Percentiles rank a stretch among this genome's conserved stretches.
Conservation (phyloP, 73 alveolate species). For the Symbiodinium pilosum region DNA sequence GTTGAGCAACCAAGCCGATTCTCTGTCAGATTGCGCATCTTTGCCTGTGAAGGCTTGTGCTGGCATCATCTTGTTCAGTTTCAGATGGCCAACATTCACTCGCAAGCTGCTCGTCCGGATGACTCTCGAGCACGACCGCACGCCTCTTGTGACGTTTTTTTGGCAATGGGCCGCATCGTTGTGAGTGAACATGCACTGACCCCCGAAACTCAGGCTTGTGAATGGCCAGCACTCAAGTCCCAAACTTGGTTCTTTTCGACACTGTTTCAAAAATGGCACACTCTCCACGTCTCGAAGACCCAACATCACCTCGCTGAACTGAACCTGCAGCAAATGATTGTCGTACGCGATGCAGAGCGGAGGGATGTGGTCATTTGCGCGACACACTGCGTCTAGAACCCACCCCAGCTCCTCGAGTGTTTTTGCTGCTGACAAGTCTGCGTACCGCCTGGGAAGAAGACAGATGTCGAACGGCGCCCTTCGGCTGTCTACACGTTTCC, state of each 20-base stretch:
- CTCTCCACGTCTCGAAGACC: background rate
- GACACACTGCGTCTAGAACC: background rate
- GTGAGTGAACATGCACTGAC: too few species aligned
- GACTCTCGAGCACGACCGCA: background rate
- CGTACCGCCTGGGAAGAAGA: background rate
- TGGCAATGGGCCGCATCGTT: background rate
- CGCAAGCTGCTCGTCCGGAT: background rate
- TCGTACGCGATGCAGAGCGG: slow-evolving; percentile 7
- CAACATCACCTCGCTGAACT: background rate
- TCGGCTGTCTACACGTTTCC: too few species aligned
- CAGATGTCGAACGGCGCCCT: too few species aligned
- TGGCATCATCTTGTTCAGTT: background rate
- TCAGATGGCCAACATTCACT: background rate
- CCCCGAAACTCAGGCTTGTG: background rate
- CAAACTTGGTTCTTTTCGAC: background rate
- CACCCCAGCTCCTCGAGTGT: background rate
- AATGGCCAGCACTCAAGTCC: background rate
- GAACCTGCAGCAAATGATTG: background rate
- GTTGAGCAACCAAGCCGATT: background rate
- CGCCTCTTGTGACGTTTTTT: background rate
- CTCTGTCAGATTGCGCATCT: background rate
- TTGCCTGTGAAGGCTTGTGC: background rate
- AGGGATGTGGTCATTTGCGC: background rate
- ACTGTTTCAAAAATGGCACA: background rate
- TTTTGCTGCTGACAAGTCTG: background rate